Evolutionary conservation across 495 filamentous ascomycete genomes (phyloP).

Genomic region (Tuber brumale): DNA sequence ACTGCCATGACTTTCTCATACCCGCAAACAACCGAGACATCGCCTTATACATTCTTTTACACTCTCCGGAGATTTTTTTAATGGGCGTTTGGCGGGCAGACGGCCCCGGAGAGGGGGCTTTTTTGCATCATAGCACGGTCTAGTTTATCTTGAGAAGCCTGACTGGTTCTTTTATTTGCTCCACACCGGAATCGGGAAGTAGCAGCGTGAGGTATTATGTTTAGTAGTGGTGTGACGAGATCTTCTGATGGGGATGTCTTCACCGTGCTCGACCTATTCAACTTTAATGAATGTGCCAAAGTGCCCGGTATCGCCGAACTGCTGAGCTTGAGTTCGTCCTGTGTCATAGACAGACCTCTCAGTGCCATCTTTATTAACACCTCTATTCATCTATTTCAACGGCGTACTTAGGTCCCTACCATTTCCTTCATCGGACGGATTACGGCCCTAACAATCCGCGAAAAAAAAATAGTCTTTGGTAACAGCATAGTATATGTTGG

Average conservation of each 20-base stretch:
- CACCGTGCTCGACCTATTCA: background rate
- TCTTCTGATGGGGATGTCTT: background rate
- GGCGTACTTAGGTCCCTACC: background rate
- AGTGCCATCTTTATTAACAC: background rate
- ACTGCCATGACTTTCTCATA: no score
- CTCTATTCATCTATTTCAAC: background rate
- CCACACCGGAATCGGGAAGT: background rate
- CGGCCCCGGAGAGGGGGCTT: no score
- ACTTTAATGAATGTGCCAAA: background rate
- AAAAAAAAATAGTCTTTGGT: background rate
- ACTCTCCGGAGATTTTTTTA: no score
- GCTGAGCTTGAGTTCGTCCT: background rate
- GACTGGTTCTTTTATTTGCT: background rate
- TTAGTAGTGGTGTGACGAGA: background rate
- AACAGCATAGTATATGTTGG: background rate
- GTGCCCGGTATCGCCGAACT: background rate
- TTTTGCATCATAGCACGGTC: no score
- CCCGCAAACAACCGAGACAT: no score
- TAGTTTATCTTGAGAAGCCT: background rate
- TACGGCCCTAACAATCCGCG: conserved; percentile 1
- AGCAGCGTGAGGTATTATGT: background rate
- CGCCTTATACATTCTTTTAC: no score
- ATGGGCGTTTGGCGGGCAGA: no score
- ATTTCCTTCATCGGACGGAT: background rate
- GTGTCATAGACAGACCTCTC: background rate